phyloP scores from a whole-genome alignment of 2,329 filamentous ascomycete species.

The Xylariaceae sp. region DNA sequence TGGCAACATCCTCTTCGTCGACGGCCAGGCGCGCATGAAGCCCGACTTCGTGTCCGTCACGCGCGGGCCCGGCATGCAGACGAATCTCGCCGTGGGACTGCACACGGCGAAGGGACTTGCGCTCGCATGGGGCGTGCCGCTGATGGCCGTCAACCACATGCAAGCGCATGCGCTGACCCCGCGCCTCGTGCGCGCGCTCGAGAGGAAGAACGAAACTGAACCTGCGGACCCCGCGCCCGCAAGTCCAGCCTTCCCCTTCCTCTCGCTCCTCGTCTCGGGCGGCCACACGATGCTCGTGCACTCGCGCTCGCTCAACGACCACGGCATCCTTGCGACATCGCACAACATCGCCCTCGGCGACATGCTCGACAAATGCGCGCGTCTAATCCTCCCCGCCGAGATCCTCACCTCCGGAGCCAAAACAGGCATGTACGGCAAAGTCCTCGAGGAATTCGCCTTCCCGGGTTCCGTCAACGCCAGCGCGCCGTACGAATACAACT shows the following conservation, averaged over 20 bases:
- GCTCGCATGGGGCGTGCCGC: conserved; percentile 73
- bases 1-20: conserved; percentile 20
- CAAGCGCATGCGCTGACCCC: conserved; percentile 91
- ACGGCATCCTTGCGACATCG: conserved; percentile 67
- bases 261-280: conserved; percentile 84
- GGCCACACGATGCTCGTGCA: conserved; percentile 85
- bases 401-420: conserved; percentile 44
- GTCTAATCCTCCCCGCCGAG: conserved; percentile 61
- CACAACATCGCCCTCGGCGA: conserved; percentile 85
- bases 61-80: conserved; percentile 81
- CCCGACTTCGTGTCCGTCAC: conserved; percentile 88
- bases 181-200: conserved; percentile 63
- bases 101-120: conserved; percentile 84
- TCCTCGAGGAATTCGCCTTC: conserved; percentile 77
- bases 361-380: conserved; percentile 80
- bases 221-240: neutral
- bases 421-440: conserved; percentile 72
- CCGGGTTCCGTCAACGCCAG: conserved; percentile 31
- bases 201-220: conserved; percentile 20
- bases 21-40: conserved; percentile 37
- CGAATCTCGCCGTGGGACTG: conserved; percentile 71
- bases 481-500: conserved; percentile 41
- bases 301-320: conserved; percentile 61
- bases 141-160: conserved; percentile 93
- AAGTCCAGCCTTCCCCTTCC: conserved; percentile 69